Evolutionary conservation across 495 filamentous ascomycete species (phyloP), one percentile per base, ranked within the genome.

Genomic region (Aspergillus avenaceus): DNA sequence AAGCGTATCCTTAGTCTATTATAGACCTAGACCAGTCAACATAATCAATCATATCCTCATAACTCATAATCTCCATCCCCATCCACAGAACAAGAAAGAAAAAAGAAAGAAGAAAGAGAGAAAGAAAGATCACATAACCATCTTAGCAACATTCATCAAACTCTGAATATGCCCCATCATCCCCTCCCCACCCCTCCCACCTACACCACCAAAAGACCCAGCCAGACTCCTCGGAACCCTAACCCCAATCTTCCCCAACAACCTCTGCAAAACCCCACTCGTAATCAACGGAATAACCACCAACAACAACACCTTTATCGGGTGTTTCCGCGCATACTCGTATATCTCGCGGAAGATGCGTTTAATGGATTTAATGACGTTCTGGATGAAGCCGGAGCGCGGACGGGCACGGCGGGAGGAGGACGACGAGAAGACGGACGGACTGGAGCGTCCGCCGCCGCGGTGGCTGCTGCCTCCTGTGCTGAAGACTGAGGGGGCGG

Each of bases 271-370:
- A 22, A 88, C 84, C 5, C 91, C 91, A 42, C 88, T 88, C 0
- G 84, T 88, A 49, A 96, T 71, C 40, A 97, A 74, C 16, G 91
- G 91, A 75, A 95, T 78, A 45, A 95, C 80, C 25, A 95, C 84
- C 14, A 93, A 75, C 73, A 91, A 81, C 67, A 95, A 83, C 2
- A 92, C 85, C 67, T 91, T 93, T 55, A 89, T 57, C 0, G 91
- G 91, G 62, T 96, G 82, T 7, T 80, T 74, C 60, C 87, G 82
- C 47, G 86, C 84, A 65, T 90, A 95, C 63, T 81, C 76, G 55
- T 79, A 76, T 11, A 95, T 79, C 54, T 91, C 82, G 47, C 85
- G 85, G 24, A 95, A 63, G 24, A 91, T 72, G 22, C 83, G 84
- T 58, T 81, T 84, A 53, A 95, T 80, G 48, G 85, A 80, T 56